Conservation (phyloP, 768 basidiomycete species). For the Russula sp. region DNA sequence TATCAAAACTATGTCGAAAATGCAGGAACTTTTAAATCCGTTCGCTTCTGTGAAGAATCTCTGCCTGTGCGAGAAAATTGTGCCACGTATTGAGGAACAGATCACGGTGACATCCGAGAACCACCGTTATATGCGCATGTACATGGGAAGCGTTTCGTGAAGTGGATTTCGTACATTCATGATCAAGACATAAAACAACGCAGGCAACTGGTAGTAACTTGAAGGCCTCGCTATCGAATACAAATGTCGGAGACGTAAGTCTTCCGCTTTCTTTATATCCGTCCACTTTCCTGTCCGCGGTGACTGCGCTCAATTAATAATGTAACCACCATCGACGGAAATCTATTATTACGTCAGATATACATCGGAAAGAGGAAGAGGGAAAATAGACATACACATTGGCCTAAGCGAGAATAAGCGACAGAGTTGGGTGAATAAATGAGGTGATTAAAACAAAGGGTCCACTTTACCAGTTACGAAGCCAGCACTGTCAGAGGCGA, state of each 20-base stretch:
- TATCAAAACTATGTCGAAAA: too few relatives aligned
- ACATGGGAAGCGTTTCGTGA: too few relatives aligned
- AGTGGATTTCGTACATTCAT: too few relatives aligned
- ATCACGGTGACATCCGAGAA: too few relatives aligned
- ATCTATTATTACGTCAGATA: slow-evolving; percentile 4
- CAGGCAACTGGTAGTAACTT: too few relatives aligned
- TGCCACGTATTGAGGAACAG: too few relatives aligned
- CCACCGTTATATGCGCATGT: too few relatives aligned
- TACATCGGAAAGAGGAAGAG: background rate
- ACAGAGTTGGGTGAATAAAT: background rate
- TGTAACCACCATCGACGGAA: slow-evolving; percentile 14
- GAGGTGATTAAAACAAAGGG: background rate
- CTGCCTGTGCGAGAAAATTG: too few relatives aligned
- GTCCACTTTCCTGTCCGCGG: background rate
- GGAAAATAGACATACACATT: slow-evolving; percentile 16
- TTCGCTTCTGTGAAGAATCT: too few relatives aligned
- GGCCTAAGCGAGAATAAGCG: slow-evolving; percentile 3
- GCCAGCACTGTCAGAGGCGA: slow-evolving; percentile 24
- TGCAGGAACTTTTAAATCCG: too few relatives aligned
- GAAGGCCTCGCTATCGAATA: background rate
- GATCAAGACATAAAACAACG: background rate
- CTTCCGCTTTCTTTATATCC: too few relatives aligned
- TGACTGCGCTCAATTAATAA: slow-evolving; percentile 11
- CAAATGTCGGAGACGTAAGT: too few relatives aligned
- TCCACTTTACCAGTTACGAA: slow-evolving; percentile 29